Evolutionary conservation across 306 rosid species (phyloP), one percentile per base, ranked within the genome.

Genomic region (Lathyrus tuberosus): DNA sequence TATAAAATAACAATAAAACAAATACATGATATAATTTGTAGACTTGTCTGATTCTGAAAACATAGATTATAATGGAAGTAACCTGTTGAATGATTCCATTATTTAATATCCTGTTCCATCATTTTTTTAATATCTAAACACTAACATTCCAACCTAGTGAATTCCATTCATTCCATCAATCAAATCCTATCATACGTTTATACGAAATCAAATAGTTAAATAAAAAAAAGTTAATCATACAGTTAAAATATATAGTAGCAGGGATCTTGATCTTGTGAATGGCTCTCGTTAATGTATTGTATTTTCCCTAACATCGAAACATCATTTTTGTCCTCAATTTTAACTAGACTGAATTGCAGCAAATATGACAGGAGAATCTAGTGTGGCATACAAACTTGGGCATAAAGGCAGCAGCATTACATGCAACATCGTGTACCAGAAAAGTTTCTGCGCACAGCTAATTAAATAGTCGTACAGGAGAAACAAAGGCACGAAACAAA

Each of bases 331-430:
- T 73, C 44, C 75, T 58, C 65, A 72, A 78, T 52, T 67, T 67
- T 46, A 56, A 69, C 73, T 63, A 52, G 5, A 63, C 43, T 44
- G 15, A 58, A 79, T 79, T 42, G 22, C 33, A 74, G 70, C 62
- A 79, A 79, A 63, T 62, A 63, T 8, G 64, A 30, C 44, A 10
- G 3, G 43, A 54, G 42, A 66, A 43, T 65, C 78, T 65, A 47
- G 31, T 14, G 58, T 15, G 13, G 72, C 5, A 20, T 73, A 68
- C 69, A 74, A 62, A 62, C 30, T 56, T 65, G 51, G 59, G 30
- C 67, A 16, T 69, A 62, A 51, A 30, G 40, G 40, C 40, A 8
- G 38, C 56, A 40, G 46, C n/a, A 66, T 3, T 10, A 57, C 13
- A 46, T 0, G 49, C 18, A 72, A 44, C n/a, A 76, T 60, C 31